A percentile compares a stretch with the other conserved stretches of the same genome.
Conservation (phyloP, 1,284 basidiomycete species). For the Mrakiaceae sp. region DNA sequence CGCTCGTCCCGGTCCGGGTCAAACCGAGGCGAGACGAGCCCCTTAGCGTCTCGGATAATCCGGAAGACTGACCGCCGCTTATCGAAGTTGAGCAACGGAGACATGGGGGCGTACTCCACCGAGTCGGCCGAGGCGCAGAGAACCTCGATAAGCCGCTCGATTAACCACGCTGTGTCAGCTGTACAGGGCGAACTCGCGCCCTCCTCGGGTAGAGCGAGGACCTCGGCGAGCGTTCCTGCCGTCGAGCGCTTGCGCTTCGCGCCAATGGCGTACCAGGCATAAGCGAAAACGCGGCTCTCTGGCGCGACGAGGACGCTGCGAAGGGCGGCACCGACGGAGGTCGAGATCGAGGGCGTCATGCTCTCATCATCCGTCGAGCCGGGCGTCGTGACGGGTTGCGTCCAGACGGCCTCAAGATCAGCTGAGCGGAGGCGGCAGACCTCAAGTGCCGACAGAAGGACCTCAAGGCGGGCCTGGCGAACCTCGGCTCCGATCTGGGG, state of each 20-base stretch:
- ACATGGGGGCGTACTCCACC: slow-evolving; percentile 44
- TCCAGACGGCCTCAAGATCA: slow-evolving; percentile 27
- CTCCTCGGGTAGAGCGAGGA: slow-evolving; percentile 39
- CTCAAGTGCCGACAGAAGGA: slow-evolving; percentile 55
- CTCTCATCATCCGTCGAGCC: slow-evolving; percentile 18
- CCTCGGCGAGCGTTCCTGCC: slow-evolving; percentile 48
- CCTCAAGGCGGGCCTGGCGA: slow-evolving; percentile 59
- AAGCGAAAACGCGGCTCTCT: slow-evolving; percentile 56
- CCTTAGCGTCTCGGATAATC: slow-evolving; percentile 46
- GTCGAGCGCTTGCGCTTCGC: slow-evolving; percentile 42
- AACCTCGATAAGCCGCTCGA: slow-evolving; percentile 65
- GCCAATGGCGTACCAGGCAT: slow-evolving; percentile 61
- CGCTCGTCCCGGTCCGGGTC: slow-evolving; percentile 54
- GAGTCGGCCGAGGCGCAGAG: slow-evolving; percentile 54
- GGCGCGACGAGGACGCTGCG: slow-evolving; percentile 58
- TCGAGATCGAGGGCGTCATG: slow-evolving; percentile 46
- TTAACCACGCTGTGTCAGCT: slow-evolving; percentile 64
- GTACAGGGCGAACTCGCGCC: slow-evolving; percentile 38
- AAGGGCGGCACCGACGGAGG: slow-evolving; percentile 61
- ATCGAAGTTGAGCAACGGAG: slow-evolving; percentile 58
- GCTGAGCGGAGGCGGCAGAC: slow-evolving; percentile 51
- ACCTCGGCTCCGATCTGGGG: slow-evolving; percentile 48
- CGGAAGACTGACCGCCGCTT: slow-evolving; percentile 55
- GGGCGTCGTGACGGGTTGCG: slow-evolving; percentile 10
- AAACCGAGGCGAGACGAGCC: slow-evolving; percentile 38